Evolutionary conservation across 73 alveolate species (phyloP).

Genomic region (Paramecium primaurelia): DNA sequence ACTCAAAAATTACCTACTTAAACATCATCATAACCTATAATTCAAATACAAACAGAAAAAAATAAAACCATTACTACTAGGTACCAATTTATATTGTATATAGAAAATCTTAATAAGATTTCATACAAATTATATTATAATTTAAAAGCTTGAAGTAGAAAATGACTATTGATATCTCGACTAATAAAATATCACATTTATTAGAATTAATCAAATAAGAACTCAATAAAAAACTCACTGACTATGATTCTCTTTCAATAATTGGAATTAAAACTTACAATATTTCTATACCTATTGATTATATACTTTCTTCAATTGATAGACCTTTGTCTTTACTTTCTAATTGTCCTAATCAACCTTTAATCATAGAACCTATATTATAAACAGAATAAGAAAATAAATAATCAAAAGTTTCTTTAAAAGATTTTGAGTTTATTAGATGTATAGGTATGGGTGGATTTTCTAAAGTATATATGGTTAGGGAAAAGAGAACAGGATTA

Average conservation of each 20-base stretch:
- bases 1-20: background rate
- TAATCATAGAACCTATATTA: slow-evolving; percentile 27
- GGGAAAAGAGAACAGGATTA: slow-evolving; percentile 16
- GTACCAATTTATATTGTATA: background rate
- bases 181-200: background rate
- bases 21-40: background rate
- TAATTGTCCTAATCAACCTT: background rate
- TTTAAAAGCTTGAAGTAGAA: background rate
- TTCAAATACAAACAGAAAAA: background rate
- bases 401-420: background rate
- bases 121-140: background rate
- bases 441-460: slow-evolving; percentile 58
- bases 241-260: background rate
- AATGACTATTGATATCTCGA: slow-evolving; percentile 8
- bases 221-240: background rate
- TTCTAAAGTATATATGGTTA: slow-evolving; percentile 36
- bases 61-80: background rate
- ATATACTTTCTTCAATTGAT: background rate
- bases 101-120: slow-evolving; percentile 7
- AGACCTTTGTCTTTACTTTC: background rate
- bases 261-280: slow-evolving; percentile 21
- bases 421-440: slow-evolving; percentile 33
- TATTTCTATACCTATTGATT: slow-evolving; percentile 28
- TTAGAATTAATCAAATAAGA: background rate
- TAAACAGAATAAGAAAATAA: background rate